phyloP scores from a whole-genome alignment of 1,284 basidiomycete species.

The Thelephora terrestris region DNA sequence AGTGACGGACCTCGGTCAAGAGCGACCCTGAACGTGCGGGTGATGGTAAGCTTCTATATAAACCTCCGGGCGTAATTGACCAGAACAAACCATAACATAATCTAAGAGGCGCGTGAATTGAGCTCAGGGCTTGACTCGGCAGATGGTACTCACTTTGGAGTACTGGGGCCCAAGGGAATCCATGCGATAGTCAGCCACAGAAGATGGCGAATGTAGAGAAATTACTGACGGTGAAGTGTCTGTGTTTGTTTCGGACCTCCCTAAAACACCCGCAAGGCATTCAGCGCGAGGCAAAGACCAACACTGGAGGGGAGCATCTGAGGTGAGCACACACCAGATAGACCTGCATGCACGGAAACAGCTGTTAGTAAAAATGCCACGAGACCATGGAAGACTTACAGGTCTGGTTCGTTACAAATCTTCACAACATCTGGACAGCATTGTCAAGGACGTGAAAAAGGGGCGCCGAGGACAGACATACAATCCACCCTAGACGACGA shows the following conservation, averaged over 20 bases:
- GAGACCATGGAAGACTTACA: slow-evolving; percentile 39
- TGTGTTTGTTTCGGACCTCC: slow-evolving; percentile 77
- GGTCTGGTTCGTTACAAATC: slow-evolving; percentile 57
- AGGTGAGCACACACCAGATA: slow-evolving; percentile 50
- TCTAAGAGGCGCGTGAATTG: slow-evolving; percentile 26
- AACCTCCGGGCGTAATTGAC: not conserved
- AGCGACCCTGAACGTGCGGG: slow-evolving; percentile 57
- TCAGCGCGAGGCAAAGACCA: not conserved
- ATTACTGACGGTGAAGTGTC: slow-evolving; percentile 68
- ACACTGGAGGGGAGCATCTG: no score
- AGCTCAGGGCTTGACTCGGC: not conserved
- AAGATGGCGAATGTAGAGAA: not conserved
- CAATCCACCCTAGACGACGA: slow-evolving; percentile 49
- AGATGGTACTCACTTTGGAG: slow-evolving; percentile 51
- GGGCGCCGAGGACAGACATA: slow-evolving; percentile 22
- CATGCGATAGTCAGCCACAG: slow-evolving; percentile 1
- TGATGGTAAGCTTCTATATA: not conserved
- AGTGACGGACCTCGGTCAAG: slow-evolving; percentile 63
- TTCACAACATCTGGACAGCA: slow-evolving; percentile 47
- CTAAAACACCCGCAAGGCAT: slow-evolving; percentile 25
- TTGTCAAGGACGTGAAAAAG: not conserved
- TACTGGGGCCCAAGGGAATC: slow-evolving; percentile 38
- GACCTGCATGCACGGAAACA: slow-evolving; percentile 33
- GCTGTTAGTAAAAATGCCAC: slow-evolving; percentile 13
- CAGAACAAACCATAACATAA: slow-evolving; percentile 73